phyloP scores from a whole-genome alignment of 345 rosid species.

The Carallia pectinifolia region DNA sequence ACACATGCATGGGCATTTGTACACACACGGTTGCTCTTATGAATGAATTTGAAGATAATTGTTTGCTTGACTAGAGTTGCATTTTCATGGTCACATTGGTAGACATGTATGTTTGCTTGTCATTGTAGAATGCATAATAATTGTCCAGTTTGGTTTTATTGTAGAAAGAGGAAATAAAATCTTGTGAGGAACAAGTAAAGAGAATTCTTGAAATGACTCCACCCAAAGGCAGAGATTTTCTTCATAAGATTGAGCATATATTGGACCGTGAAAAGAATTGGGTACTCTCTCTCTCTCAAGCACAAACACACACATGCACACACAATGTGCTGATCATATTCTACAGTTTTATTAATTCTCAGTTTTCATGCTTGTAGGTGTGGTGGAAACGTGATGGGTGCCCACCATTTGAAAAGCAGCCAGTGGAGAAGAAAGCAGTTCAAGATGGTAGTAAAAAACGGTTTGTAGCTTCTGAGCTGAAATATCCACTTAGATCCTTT shows the following conservation, averaged over 20 bases:
- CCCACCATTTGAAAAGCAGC: slow-evolving; percentile 92
- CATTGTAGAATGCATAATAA: not conserved
- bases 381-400: slow-evolving; percentile 99
- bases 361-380: slow-evolving; percentile 45
- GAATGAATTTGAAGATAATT: too few relatives aligned
- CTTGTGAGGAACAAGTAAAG: slow-evolving; percentile 84
- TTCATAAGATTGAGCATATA: slow-evolving; percentile 76
- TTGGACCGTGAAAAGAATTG: slow-evolving; percentile 95
- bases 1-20: not conserved
- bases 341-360: slow-evolving; percentile 11
- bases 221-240: slow-evolving; percentile 86
- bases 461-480: slow-evolving; percentile 33
- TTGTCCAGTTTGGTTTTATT: slow-evolving; percentile 11
- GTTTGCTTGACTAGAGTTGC: too few relatives aligned
- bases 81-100: not conserved
- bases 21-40: not conserved
- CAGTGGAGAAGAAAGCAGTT: slow-evolving; percentile 53
- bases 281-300: slow-evolving; percentile 44
- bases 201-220: slow-evolving; percentile 91
- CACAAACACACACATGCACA: not conserved
- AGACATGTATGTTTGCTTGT: not conserved
- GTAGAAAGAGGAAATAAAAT: slow-evolving; percentile 89
- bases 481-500: not conserved
- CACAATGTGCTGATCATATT: slow-evolving; percentile 6
- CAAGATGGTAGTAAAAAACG: slow-evolving; percentile 72